Evolutionary conservation across 139 green algal genomes (phyloP).

Genomic region (Yamagishiella unicocca): DNA sequence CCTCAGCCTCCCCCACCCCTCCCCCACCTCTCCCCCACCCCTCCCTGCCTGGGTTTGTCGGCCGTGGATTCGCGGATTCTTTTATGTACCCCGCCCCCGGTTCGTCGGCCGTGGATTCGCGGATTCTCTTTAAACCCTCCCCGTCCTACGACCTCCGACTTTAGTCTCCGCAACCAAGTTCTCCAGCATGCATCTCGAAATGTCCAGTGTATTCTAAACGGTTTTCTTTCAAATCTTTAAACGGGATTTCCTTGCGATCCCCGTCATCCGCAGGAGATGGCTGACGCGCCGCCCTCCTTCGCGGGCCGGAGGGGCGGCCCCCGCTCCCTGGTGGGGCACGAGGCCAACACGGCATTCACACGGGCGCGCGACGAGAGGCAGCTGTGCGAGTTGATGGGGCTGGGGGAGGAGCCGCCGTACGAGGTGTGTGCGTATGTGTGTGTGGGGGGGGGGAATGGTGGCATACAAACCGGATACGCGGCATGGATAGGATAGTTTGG

Average conservation of each 20-base stretch:
- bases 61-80: no score
- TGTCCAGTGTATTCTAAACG: neutral
- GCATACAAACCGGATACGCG: no score
- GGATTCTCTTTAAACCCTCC: neutral
- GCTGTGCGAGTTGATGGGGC: neutral
- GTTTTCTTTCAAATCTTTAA: neutral
- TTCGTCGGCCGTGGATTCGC: no score
- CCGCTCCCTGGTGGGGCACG: neutral
- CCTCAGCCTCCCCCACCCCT: neutral
- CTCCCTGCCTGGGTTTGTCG: no score
- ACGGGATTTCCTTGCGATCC: no score
- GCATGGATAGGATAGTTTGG: no score
- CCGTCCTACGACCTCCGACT: neutral
- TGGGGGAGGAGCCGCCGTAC: neutral
- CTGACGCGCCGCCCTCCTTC: slow-evolving; percentile 1
- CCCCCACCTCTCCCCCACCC: no score
- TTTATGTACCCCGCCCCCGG: no score
- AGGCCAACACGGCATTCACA: slow-evolving; percentile 6
- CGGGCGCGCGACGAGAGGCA: neutral
- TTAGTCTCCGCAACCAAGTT: neutral
- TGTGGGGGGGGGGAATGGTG: no score
- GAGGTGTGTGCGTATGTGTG: slow-evolving; percentile 23
- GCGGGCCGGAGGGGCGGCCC: neutral
- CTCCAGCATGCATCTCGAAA: neutral
- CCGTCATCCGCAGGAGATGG: slow-evolving; percentile 15